Percentiles rank a stretch among this genome's conserved stretches.
phyloP scores from a whole-genome alignment of 352 stramenopile species.

The Pythium plurisporium region DNA sequence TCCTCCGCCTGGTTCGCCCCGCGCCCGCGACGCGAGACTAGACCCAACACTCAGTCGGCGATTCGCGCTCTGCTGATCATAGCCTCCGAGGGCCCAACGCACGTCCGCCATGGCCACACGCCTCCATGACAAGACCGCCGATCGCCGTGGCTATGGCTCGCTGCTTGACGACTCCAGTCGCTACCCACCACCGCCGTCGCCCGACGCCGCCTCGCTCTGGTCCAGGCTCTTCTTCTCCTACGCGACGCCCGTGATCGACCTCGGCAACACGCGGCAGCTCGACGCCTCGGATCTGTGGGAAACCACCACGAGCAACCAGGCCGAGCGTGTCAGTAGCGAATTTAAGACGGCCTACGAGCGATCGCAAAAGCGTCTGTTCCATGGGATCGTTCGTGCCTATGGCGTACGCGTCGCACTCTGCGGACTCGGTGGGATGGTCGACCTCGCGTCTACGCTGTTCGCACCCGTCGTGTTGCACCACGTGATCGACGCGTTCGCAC shows the following conservation, averaged over 20 bases:
- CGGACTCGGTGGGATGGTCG: slow-evolving; percentile 28
- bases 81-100: too few relatives aligned
- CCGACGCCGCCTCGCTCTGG: slow-evolving; percentile 7
- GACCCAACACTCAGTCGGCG: too few relatives aligned
- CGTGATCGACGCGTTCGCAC: slow-evolving; percentile 33
- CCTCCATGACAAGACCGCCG: not conserved
- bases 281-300: slow-evolving; percentile 39
- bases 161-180: not conserved
- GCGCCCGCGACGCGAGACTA: too few relatives aligned
- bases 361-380: slow-evolving; percentile 24
- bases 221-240: slow-evolving; percentile 43
- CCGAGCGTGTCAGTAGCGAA: slow-evolving; percentile 19
- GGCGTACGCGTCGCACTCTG: slow-evolving; percentile 25
- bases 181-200: too few relatives aligned
- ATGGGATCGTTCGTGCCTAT: slow-evolving; percentile 26
- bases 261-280: slow-evolving; percentile 42
- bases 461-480: slow-evolving; percentile 41
- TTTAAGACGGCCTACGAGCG: slow-evolving; percentile 23
- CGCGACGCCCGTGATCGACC: slow-evolving; percentile 32
- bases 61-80: too few relatives aligned
- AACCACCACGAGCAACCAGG: slow-evolving; percentile 26
- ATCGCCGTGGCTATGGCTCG: not conserved
- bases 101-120: not conserved
- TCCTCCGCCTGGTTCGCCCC: too few relatives aligned
- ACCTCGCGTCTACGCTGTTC: slow-evolving; percentile 31